Evolutionary conservation across 768 basidiomycete species (phyloP).

Genomic region (Mycena vitilis): DNA sequence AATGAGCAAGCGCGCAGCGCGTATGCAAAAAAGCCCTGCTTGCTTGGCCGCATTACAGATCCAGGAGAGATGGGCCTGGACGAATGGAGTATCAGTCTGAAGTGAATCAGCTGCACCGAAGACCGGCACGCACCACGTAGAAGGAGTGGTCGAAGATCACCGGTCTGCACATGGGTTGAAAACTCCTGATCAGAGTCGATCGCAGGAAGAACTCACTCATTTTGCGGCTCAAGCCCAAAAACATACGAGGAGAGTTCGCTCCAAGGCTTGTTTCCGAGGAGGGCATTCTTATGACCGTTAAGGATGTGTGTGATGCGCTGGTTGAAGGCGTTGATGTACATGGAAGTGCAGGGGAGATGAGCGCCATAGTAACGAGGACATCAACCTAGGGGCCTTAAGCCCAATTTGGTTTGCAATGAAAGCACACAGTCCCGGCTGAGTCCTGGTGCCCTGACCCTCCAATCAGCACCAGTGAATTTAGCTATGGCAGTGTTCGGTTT

Average conservation of each 20-base stretch:
- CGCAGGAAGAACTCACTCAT: conserved; percentile 40
- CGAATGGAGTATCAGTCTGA: background rate
- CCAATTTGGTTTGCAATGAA: too few species aligned
- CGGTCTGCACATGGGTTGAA: conserved; percentile 22
- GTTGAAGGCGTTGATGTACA: conserved; percentile 44
- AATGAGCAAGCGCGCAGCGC: too few species aligned
- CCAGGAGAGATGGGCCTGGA: conserved; percentile 33
- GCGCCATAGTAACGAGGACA: too few species aligned
- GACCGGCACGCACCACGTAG: conserved; percentile 10
- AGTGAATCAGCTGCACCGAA: background rate
- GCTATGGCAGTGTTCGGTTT: too few species aligned
- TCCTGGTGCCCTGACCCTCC: too few species aligned
- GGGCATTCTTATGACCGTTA: conserved; percentile 48
- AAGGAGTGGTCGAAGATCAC: conserved; percentile 42
- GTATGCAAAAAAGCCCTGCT: too few species aligned
- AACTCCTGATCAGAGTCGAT: background rate
- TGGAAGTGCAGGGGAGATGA: too few species aligned
- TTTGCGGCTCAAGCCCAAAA: conserved; percentile 52
- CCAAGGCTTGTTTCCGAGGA: conserved; percentile 49
- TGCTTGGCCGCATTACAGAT: conserved; percentile 37
- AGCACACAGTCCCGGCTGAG: too few species aligned
- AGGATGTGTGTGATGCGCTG: conserved; percentile 49
- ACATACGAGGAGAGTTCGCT: conserved; percentile 50
- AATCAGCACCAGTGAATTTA: too few species aligned
- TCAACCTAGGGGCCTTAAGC: too few species aligned